A percentile compares a stretch with the other conserved stretches of the same genome.
These are phyloP conservation scores for Corallochytrium limacisporum DNA, from an alignment of 78 protist genomes.

Conservation along the genomic window DNA sequence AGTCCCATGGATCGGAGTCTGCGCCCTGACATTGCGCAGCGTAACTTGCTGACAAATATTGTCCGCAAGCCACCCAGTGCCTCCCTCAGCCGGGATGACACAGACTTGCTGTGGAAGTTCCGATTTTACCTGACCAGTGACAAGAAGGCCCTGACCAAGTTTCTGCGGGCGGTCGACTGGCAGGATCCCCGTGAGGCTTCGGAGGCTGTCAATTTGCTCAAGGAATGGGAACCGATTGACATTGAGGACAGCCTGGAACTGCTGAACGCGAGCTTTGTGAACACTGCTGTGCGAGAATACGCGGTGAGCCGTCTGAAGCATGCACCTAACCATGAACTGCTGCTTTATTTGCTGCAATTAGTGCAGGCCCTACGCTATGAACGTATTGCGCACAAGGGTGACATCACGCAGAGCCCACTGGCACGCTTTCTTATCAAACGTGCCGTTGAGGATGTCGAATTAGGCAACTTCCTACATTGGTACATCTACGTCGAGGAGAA, in stretches of 20 bases:
- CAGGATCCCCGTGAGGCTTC: not conserved
- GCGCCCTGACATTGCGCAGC: not conserved
- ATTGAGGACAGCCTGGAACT: conserved; percentile 69
- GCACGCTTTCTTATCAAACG: conserved; percentile 31
- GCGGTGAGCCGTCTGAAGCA: conserved; percentile 54
- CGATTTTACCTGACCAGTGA: conserved; percentile 49
- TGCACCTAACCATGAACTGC: conserved; percentile 44
- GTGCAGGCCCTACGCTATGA: conserved; percentile 82
- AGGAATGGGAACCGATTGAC: conserved; percentile 34
- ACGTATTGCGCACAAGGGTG: not conserved
- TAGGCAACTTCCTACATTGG: conserved; percentile 43
- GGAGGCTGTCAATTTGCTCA: not conserved
- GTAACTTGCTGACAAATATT: not conserved
- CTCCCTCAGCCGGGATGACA: conserved; percentile 16
- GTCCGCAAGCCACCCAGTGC: conserved; percentile 8
- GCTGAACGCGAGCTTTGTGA: conserved; percentile 29
- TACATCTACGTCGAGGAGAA: not conserved
- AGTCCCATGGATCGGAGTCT: no score
- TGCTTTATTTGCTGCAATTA: conserved; percentile 71
- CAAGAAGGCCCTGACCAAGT: conserved; percentile 72
- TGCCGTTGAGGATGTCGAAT: conserved; percentile 4
- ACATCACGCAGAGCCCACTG: conserved; percentile 7
- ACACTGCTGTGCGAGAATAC: conserved; percentile 45
- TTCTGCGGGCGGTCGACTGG: conserved; percentile 83
- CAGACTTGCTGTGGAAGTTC: conserved; percentile 50